These are phyloP conservation scores for Pachysandra terminalis DNA, from an alignment of 164 flowering plant genomes.

Conservation along the genomic window DNA sequence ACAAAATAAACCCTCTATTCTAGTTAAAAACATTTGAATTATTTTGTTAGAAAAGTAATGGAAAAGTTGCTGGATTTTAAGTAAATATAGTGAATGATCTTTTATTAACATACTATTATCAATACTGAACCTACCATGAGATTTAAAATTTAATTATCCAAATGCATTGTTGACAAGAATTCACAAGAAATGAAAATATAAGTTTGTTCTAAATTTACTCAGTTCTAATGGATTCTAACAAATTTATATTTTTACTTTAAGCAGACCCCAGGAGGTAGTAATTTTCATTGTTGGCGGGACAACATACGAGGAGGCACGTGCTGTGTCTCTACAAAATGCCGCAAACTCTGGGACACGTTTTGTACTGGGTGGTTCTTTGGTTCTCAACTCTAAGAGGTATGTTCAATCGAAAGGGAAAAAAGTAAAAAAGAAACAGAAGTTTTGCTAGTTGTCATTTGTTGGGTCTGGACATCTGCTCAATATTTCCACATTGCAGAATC, in stretches of 20 bases:
- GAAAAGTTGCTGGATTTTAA: too few species aligned
- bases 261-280: slow-evolving; percentile 93
- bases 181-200: too few species aligned
- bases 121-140: too few species aligned
- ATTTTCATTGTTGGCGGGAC: slow-evolving; percentile 96
- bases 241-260: slow-evolving; percentile 6
- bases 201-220: neutral
- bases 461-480: neutral
- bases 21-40: too few species aligned
- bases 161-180: too few species aligned
- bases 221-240: neutral
- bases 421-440: neutral
- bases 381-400: slow-evolving; percentile 94
- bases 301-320: slow-evolving; percentile 91
- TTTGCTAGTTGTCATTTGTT: neutral
- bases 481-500: too few species aligned
- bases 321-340: slow-evolving; percentile 77
- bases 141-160: too few species aligned
- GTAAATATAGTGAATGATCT: too few species aligned
- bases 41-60: too few species aligned
- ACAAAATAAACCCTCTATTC: too few species aligned
- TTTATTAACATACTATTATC: too few species aligned
- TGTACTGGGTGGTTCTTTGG: slow-evolving; percentile 80
- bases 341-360: slow-evolving; percentile 84
- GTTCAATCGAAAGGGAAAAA: neutral